A percentile compares a stretch with the other conserved stretches of the same genome.
phyloP scores from a whole-genome alignment of 768 basidiomycete genomes.

The Paxillus rubicundulus region DNA sequence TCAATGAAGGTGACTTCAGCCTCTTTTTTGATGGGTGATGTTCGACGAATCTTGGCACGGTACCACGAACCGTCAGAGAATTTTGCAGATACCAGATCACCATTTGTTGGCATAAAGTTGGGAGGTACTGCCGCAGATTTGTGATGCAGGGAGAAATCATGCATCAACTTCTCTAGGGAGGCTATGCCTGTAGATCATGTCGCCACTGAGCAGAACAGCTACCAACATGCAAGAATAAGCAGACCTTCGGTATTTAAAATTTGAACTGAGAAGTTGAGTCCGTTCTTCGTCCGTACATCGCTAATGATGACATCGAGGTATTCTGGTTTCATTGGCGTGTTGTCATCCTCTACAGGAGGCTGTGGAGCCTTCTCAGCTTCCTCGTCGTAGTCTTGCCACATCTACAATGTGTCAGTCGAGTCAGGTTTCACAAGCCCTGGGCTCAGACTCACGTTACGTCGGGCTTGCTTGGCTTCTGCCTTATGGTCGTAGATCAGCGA shows the following conservation, averaged over 20 bases:
- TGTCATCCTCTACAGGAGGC: conserved; percentile 42
- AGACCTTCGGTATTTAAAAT: conserved; percentile 86
- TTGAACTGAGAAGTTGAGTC: conserved; percentile 90
- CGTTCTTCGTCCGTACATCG: conserved; percentile 71
- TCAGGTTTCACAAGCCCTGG: neutral
- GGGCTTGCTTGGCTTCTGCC: conserved; percentile 79
- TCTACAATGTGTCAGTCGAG: conserved; percentile 40
- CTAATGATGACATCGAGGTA: conserved; percentile 93
- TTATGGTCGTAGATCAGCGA: conserved; percentile 28
- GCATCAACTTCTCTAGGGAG: conserved; percentile 90
- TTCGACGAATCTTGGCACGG: conserved; percentile 84
- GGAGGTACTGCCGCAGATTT: conserved; percentile 58
- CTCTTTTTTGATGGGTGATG: conserved; percentile 88
- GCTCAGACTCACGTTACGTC: conserved; percentile 62
- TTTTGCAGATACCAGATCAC: conserved; percentile 91
- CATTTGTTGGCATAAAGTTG: conserved; percentile 77
- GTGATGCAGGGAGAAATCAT: conserved; percentile 88
- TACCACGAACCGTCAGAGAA: conserved; percentile 97
- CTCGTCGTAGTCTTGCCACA: conserved; percentile 85
- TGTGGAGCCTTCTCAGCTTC: conserved; percentile 59
- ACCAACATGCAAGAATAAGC: conserved; percentile 9
- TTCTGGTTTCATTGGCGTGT: conserved; percentile 68
- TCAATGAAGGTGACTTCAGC: conserved; percentile 95
- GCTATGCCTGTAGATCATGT: conserved; percentile 65
- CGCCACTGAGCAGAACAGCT: neutral